Conservation (phyloP, 306 rosid genomes). For the Inga laurina region DNA sequence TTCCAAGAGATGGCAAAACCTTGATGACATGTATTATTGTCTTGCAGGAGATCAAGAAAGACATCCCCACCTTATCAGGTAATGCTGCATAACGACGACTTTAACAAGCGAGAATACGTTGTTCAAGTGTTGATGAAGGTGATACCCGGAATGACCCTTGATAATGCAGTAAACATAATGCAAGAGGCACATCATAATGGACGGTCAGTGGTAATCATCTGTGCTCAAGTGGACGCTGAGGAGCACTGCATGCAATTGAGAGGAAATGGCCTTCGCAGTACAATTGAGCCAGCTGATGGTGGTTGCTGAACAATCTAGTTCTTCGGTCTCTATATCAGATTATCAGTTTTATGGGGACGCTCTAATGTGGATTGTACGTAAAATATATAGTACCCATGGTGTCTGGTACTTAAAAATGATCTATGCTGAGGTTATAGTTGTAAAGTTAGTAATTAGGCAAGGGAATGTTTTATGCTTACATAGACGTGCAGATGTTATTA, state of each 20-base stretch:
- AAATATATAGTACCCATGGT: constrained; percentile 17
- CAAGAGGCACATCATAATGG: constrained; percentile 95
- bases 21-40: constrained; percentile 14
- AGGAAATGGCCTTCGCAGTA: constrained; percentile 90
- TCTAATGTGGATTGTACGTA: constrained; percentile 8
- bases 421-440: constrained; percentile 3
- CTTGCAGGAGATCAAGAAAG: constrained; percentile 69
- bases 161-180: constrained; percentile 88
- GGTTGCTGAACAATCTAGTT: constrained; percentile 50
- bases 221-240: constrained; percentile 91
- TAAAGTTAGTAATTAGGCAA: constrained; percentile 25
- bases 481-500: background rate
- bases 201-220: constrained; percentile 75
- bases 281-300: constrained; percentile 86
- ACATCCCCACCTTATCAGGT: constrained; percentile 83
- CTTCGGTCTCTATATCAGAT: background rate
- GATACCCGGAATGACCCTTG: constrained; percentile 90
- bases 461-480: constrained; percentile 4
- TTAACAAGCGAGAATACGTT: constrained; percentile 85
- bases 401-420: background rate
- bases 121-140: constrained; percentile 97
- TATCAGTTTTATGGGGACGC: constrained; percentile 16
- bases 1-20: constrained; percentile 13
- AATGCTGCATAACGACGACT: constrained; percentile 85
- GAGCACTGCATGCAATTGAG: constrained; percentile 93